These are phyloP conservation scores for Daldinia loculata DNA, from an alignment of 495 filamentous ascomycete genomes.

Conservation along the genomic window DNA sequence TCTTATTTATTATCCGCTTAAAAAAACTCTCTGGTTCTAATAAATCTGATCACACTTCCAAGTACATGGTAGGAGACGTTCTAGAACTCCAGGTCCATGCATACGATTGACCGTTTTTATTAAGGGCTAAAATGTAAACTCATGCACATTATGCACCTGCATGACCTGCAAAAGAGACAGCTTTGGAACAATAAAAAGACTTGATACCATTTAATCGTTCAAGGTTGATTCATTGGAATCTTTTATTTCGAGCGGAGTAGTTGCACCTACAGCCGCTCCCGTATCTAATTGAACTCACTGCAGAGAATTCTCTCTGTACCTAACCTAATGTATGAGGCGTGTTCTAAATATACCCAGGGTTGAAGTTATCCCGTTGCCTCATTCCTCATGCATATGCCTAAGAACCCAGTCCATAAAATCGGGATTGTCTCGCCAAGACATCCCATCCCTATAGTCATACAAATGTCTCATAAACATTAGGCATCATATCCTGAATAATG, in stretches of 20 bases:
- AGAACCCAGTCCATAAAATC: neutral
- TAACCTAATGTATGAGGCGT: no score
- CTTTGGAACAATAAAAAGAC: neutral
- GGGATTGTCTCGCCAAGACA: neutral
- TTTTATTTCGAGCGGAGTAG: conserved; percentile 19
- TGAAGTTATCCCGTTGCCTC: neutral
- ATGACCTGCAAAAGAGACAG: neutral
- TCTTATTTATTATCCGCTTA: no score
- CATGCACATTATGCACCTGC: neutral
- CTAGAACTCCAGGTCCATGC: neutral
- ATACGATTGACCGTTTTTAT: neutral
- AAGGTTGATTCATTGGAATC: neutral
- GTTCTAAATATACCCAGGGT: neutral
- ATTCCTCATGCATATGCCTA: neutral
- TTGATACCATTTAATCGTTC: neutral
- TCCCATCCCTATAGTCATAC: conserved; percentile 23
- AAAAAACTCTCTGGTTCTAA: no score
- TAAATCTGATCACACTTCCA: neutral
- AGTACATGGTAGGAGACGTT: neutral
- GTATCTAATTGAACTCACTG: neutral
- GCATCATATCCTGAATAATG: neutral
- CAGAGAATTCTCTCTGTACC: neutral
- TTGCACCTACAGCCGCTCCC: neutral
- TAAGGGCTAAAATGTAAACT: neutral
- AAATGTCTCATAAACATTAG: neutral